Conservation (phyloP, 108 stramenopile species). For the Aureococcus anophagefferens region DNA sequence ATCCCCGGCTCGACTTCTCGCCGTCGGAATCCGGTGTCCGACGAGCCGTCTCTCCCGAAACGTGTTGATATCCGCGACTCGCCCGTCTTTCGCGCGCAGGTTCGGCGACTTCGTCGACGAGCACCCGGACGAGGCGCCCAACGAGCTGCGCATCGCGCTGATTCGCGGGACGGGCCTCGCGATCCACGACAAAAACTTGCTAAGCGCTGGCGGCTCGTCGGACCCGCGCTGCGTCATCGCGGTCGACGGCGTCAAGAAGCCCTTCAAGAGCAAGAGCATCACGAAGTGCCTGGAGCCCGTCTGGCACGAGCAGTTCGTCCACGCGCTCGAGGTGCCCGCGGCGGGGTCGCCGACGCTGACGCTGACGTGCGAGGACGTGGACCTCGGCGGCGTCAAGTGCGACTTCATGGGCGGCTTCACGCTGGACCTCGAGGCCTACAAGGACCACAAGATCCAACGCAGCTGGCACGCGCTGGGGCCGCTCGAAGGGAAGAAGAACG, state of each 20-base stretch:
- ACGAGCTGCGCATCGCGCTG: slow-evolving; percentile 8
- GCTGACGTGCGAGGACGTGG: slow-evolving; percentile 4
- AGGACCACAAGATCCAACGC: slow-evolving; percentile 2
- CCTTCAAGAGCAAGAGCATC: neutral
- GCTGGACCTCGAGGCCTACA: neutral
- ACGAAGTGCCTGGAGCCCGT: slow-evolving; percentile 17
- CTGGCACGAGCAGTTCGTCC: slow-evolving; percentile 17
- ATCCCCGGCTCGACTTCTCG: neutral
- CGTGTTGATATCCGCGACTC: too few relatives aligned
- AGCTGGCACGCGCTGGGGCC: slow-evolving; percentile 2
- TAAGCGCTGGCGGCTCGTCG: neutral
- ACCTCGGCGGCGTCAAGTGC: neutral
- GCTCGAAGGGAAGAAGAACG: neutral
- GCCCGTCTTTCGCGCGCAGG: too few relatives aligned
- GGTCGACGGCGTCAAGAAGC: neutral
- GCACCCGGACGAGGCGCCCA: slow-evolving; percentile 1
- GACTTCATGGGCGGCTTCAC: slow-evolving; percentile 5
- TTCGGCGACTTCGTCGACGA: neutral
- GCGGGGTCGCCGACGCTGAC: neutral
- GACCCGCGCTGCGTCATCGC: slow-evolving; percentile 4
- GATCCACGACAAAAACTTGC: slow-evolving; percentile 11
- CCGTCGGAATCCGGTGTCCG: too few relatives aligned
- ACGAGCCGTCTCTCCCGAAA: too few relatives aligned
- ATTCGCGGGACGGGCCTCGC: slow-evolving; percentile 3
- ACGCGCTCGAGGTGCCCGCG: neutral